Evolutionary conservation across 2,329 filamentous ascomycete genomes (phyloP), one percentile per base, ranked within the genome.

Genomic region (Penicillium sp.): DNA sequence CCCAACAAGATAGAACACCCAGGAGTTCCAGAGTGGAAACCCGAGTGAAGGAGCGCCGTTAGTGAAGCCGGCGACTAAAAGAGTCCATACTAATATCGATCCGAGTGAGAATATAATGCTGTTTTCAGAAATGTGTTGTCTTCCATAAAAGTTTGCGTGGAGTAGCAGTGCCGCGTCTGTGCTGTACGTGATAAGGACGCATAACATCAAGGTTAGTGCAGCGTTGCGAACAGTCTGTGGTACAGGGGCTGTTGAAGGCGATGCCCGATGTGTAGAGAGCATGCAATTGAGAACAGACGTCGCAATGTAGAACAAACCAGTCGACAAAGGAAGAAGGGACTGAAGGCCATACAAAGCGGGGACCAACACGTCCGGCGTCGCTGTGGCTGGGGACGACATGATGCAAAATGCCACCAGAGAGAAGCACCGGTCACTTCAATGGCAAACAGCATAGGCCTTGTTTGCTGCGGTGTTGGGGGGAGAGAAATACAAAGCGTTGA

Each of bases 1-100:
- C 35, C 83, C 80, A 14, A 77, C 63, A 7, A 87, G 70, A 14
- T 81, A 82, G 16, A 88, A 68, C 28, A 81, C 62, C 78, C 86
- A 88, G 12, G 83, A 82, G 18, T 84, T 85, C 60, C 82, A 81
- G 60, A 84, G 85, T 0, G 86, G 84, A 62, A 86, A 84, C 78
- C 84, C 86, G 9, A 83, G 77, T 2, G 79, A 76, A 52, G 77
- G 74, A 28, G 75, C 66, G 18, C 75, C 73, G 52, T 83, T 80
- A 2, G 77, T 71, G 14, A 88, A 75, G 20, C 77, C 78, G 42
- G 81, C 76, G 58, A 84, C 73, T 62, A 87, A 77, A 14, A 86
- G 78, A 3, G 83, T 80, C 68, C 86, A 90, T n/a, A 84, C 76
- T 26, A 89, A 71, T 47, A 85, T 76, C 55, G 57, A 59, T 26